Conservation (phyloP, 306 rosid species). For the Senna tora region DNA sequence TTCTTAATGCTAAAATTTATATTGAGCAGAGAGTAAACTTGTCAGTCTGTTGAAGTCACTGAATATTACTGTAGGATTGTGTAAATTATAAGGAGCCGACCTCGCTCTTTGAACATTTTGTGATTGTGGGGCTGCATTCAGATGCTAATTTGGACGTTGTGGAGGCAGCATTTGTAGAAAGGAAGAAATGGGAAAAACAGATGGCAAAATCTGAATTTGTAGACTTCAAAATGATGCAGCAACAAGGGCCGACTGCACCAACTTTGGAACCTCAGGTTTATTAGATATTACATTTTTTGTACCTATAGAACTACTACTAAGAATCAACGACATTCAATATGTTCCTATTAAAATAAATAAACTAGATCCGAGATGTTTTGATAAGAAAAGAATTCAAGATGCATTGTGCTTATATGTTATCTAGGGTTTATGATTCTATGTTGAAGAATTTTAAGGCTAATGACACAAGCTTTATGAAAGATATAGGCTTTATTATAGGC, state of each 20-base stretch:
- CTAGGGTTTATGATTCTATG: conserved; percentile 1
- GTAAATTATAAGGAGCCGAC: conserved; percentile 69
- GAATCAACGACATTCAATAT: background rate
- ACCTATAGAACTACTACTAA: background rate
- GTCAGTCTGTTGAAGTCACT: conserved; percentile 38
- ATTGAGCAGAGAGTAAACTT: conserved; percentile 38
- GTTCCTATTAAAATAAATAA: background rate
- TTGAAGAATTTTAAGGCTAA: conserved; percentile 10
- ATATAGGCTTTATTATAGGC: background rate
- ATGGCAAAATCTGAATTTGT: conserved; percentile 45
- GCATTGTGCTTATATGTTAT: background rate
- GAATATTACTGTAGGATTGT: conserved; percentile 62
- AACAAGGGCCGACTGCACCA: conserved; percentile 58
- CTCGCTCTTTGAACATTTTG: conserved; percentile 89
- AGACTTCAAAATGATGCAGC: conserved; percentile 54
- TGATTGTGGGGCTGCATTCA: conserved; percentile 92
- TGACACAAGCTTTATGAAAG: background rate
- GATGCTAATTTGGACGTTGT: conserved; percentile 73
- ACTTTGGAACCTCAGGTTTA: conserved; percentile 91
- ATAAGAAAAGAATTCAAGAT: background rate
- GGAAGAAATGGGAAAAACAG: conserved; percentile 75
- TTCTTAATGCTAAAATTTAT: background rate
- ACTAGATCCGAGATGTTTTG: background rate
- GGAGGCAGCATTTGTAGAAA: conserved; percentile 72
- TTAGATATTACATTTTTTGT: conserved; percentile 35